These are phyloP conservation scores for Fusarium marasasianum DNA, from an alignment of 2,329 filamentous ascomycete species.

Conservation along the genomic window DNA sequence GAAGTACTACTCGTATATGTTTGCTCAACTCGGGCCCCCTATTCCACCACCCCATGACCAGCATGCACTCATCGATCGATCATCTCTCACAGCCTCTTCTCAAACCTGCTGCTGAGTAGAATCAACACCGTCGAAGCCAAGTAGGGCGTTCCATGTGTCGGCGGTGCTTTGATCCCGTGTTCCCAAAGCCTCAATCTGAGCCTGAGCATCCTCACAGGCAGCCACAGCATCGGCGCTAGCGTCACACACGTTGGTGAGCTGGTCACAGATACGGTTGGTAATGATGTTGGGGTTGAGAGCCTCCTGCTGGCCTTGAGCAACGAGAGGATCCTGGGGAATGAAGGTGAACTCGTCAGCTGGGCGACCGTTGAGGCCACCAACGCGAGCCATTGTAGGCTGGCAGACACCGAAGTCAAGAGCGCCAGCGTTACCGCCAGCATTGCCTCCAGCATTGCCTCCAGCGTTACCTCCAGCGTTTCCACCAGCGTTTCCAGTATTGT, in stretches of 20 bases:
- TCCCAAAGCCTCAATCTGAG: conserved; percentile 59
- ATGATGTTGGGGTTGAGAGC: conserved; percentile 79
- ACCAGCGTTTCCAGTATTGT: not conserved
- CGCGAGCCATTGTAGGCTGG: conserved; percentile 67
- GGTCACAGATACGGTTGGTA: conserved; percentile 76
- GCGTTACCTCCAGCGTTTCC: not conserved
- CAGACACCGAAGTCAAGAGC: conserved; percentile 63
- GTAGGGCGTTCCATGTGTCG: conserved; percentile 55
- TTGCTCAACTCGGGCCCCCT: conserved; percentile 10
- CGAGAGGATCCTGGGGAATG: conserved; percentile 70
- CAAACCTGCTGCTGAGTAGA: conserved; percentile 35
- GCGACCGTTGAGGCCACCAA: conserved; percentile 66
- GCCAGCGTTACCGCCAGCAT: conserved; percentile 40
- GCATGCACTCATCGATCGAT: conserved; percentile 19
- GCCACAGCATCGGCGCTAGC: conserved; percentile 68
- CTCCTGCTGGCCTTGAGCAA: conserved; percentile 69
- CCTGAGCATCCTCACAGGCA: conserved; percentile 62
- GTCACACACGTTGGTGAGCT: conserved; percentile 72
- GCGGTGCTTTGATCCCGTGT: conserved; percentile 60
- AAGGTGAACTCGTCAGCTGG: conserved; percentile 71
- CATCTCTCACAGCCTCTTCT: conserved; percentile 3
- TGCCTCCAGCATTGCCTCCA: conserved; percentile 26
- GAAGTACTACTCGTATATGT: conserved; percentile 7
- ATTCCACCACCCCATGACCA: conserved; percentile 21
- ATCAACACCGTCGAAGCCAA: conserved; percentile 48